Base-by-base conservation (phyloP, 176 grass and related monocot genomes). In the Oryza rufipogon region DNA sequence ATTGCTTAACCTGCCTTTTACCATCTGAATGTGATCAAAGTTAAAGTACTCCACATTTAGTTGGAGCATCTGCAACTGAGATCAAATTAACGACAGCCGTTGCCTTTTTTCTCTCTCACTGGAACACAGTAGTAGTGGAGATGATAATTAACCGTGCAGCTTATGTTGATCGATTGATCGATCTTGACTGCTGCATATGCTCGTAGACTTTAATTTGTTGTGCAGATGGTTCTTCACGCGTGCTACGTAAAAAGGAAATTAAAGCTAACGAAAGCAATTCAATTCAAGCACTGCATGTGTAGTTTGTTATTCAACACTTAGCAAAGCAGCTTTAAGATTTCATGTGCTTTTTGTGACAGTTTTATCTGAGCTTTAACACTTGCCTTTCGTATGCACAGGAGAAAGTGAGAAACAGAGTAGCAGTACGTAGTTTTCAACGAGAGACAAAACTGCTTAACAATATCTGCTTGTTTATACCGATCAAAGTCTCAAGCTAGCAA, bases 391-490 rank as follows among this genome's bases (percentile, higher is more conserved):
- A 20, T 67, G 30, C 61, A 69, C 12, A n/a, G 64, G 63, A 38
- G 39, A 83, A 73, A 77, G 63, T 56, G 56, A 61, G 19, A 4
- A 61, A 61, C 56, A 61, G 56, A 38, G 36, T 38, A 38, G 36
- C 36, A 38, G 36, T 6, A 38, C 36, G 36, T 38, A 38, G 36
- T 38, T 38, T 38, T 38, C 36, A 38, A 38, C 36, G 36, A 61
- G 36, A 61, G 56, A 61, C 19, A 61, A 61, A 60, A 7, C 46
- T 38, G 36, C 36, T 32, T 69, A 68, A 80, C 82, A 41, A 71
- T 70, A 85, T 89, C 82, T 85, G 70, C 17, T 80, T 89, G 82
- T 85, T 85, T 89, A 89, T 68, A 85, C 79, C 64, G 72, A 16
- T 36, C 34, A 70, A 73, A 34, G 71, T 63, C 22, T 44, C 10